Percentiles rank a stretch among this genome's conserved stretches.
Evolutionary conservation across 2,329 filamentous ascomycete species (phyloP).

Genomic region (Cladophialophora carrionii): DNA sequence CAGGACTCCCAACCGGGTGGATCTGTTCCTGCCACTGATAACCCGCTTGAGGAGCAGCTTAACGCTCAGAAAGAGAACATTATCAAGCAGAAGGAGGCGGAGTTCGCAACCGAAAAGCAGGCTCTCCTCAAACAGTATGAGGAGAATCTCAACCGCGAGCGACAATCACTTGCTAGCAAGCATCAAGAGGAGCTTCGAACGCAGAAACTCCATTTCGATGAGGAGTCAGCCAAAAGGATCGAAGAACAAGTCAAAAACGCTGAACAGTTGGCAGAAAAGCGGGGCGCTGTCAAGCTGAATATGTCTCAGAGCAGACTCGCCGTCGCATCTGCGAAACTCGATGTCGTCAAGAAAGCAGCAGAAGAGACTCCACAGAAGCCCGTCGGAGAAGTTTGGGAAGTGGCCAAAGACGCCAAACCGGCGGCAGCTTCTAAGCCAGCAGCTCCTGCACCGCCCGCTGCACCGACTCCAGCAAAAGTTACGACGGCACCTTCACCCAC

Average conservation of each 20-base stretch:
- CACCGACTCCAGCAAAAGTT: slow-evolving; percentile 22
- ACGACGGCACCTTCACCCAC: slow-evolving; percentile 23
- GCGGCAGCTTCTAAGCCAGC: slow-evolving; percentile 28
- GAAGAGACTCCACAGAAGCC: slow-evolving; percentile 82
- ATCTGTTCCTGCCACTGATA: slow-evolving; percentile 11
- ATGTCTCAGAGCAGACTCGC: slow-evolving; percentile 73
- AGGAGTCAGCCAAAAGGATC: slow-evolving; percentile 47
- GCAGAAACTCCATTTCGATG: slow-evolving; percentile 60
- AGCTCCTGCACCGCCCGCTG: slow-evolving; percentile 25
- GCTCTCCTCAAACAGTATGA: slow-evolving; percentile 45
- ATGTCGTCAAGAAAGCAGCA: slow-evolving; percentile 78
- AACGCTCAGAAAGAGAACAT: slow-evolving; percentile 31
- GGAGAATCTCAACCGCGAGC: slow-evolving; percentile 47
- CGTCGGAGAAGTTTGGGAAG: slow-evolving; percentile 83
- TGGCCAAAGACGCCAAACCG: slow-evolving; percentile 70
- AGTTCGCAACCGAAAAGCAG: slow-evolving; percentile 45
- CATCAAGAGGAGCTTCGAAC: slow-evolving; percentile 64
- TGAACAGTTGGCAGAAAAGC: slow-evolving; percentile 71
- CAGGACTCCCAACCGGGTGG: slow-evolving; percentile 18
- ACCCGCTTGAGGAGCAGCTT: slow-evolving; percentile 34
- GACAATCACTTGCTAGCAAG: slow-evolving; percentile 49
- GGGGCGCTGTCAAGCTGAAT: slow-evolving; percentile 72
- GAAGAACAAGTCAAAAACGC: slow-evolving; percentile 53
- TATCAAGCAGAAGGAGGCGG: slow-evolving; percentile 49
- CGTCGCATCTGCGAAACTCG: slow-evolving; percentile 69